Percentiles rank a stretch among this genome's conserved stretches.
phyloP scores from a whole-genome alignment of 805 yeast genomes.

The Hanseniaspora jakobsenii region DNA sequence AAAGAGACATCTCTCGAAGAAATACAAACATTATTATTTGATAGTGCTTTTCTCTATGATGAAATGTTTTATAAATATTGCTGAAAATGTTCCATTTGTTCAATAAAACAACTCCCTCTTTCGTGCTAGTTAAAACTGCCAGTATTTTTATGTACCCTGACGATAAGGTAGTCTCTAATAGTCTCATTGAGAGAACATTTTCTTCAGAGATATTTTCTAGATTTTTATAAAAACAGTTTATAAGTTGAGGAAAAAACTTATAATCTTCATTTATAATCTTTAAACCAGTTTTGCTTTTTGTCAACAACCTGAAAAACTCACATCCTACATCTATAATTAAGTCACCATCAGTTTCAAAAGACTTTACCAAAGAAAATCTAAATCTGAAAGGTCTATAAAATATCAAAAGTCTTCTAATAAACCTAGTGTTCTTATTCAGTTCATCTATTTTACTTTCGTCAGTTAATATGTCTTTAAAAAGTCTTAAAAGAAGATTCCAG shows the following conservation, averaged over 20 bases:
- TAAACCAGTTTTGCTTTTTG: constrained; percentile 54
- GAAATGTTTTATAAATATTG: constrained; percentile 59
- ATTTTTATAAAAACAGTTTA: constrained; percentile 57
- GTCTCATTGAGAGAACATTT: constrained; percentile 53
- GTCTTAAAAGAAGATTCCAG: constrained; percentile 59
- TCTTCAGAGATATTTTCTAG: constrained; percentile 25
- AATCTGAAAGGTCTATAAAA: constrained; percentile 87
- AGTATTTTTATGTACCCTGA: constrained; percentile 68
- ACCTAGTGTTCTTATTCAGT: constrained; percentile 63
- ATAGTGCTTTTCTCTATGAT: constrained; percentile 38
- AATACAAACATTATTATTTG: constrained; percentile 45
- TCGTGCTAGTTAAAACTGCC: constrained; percentile 53
- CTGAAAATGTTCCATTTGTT: constrained; percentile 79
- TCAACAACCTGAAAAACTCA: constrained; percentile 53
- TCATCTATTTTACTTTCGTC: constrained; percentile 68
- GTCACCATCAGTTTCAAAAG: constrained; percentile 34
- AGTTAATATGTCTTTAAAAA: constrained; percentile 75
- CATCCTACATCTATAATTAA: constrained; percentile 64
- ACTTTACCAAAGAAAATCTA: constrained; percentile 48
- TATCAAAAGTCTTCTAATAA: constrained; percentile 69
- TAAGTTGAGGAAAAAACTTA: constrained; percentile 74
- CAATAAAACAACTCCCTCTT: constrained; percentile 54
- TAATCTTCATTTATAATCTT: constrained; percentile 50
- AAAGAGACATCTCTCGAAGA: constrained; percentile 50
- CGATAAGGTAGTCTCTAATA: constrained; percentile 54